These are phyloP conservation scores for Abrus precatorius DNA, from an alignment of 306 rosid species.

Conservation along the genomic window DNA sequence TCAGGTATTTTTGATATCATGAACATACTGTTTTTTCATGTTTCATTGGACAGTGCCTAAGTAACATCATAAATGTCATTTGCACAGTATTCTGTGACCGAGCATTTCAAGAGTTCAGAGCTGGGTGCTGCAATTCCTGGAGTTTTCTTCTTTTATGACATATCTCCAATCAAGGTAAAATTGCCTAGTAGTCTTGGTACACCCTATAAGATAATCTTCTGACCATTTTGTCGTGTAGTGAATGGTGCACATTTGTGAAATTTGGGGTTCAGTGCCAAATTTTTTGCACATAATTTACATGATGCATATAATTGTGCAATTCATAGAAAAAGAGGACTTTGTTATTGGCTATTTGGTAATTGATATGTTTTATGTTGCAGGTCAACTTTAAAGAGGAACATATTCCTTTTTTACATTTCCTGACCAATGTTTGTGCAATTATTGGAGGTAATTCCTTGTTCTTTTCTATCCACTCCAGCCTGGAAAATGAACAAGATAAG, in stretches of 20 bases:
- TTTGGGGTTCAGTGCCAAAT: not conserved
- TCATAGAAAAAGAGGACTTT: not conserved
- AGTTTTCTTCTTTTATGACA: constrained; percentile 82
- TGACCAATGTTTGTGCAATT: constrained; percentile 88
- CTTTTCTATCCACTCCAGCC: constrained; percentile 36
- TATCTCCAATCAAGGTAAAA: constrained; percentile 88
- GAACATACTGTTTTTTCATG: constrained; percentile 25
- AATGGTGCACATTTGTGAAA: constrained; percentile 13
- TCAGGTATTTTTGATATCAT: constrained; percentile 70
- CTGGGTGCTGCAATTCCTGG: constrained; percentile 71
- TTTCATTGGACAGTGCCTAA: constrained; percentile 39
- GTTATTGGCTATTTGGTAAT: constrained; percentile 13
- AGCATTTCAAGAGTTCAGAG: constrained; percentile 86
- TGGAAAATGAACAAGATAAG: constrained; percentile 3
- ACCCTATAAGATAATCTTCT: not conserved
- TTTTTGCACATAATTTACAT: not conserved
- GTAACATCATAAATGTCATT: constrained; percentile 44
- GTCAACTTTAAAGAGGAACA: constrained; percentile 85
- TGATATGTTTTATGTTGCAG: constrained; percentile 58
- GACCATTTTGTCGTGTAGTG: not conserved
- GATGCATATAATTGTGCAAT: constrained; percentile 15
- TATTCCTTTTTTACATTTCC: constrained; percentile 78
- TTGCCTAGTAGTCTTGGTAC: not conserved
- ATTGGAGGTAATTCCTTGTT: constrained; percentile 75
- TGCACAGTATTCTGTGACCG: constrained; percentile 90